phyloP scores from a whole-genome alignment of 2,329 filamentous ascomycete genomes.

The Fusarium coicis region DNA sequence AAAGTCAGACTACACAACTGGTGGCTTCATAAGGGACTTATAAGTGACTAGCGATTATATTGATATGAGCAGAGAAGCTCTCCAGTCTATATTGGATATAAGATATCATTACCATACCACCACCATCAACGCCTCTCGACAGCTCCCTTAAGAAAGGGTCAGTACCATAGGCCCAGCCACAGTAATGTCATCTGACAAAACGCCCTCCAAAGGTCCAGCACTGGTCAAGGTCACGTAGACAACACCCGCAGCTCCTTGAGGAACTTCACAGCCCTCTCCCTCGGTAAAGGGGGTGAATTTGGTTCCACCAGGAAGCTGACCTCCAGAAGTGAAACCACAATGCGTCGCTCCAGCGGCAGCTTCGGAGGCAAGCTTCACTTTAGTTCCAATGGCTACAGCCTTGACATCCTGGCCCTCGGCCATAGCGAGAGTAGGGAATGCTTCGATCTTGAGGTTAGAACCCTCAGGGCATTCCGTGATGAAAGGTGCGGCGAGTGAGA shows the following conservation, averaged over 20 bases:
- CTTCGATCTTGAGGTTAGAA: conserved; percentile 68
- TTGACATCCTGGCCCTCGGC: conserved; percentile 55
- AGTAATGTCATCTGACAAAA: conserved; percentile 70
- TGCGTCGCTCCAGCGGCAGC: conserved; percentile 63
- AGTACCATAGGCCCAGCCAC: conserved; percentile 73
- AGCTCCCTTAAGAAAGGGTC: conserved; percentile 53
- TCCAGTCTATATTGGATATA: conserved; percentile 13
- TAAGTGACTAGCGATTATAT: conserved; percentile 23
- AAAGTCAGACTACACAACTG: not conserved
- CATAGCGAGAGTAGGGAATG: conserved; percentile 68
- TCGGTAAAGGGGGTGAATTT: conserved; percentile 67
- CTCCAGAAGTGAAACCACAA: conserved; percentile 75
- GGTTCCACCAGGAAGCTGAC: conserved; percentile 65
- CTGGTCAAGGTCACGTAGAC: conserved; percentile 75
- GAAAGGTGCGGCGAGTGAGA: conserved; percentile 78
- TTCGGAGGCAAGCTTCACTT: conserved; percentile 58
- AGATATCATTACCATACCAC: conserved; percentile 22
- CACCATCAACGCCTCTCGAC: not conserved
- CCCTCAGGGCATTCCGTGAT: conserved; percentile 76
- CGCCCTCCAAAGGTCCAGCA: conserved; percentile 59
- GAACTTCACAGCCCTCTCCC: conserved; percentile 67
- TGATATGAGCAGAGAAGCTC: conserved; percentile 19
- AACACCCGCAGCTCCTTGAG: conserved; percentile 70
- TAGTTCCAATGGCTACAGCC: conserved; percentile 48
- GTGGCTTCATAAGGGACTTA: not conserved